Evolutionary conservation across 148 eudicot genomes (phyloP).

Genomic region (Vaccinium vitisidaea): DNA sequence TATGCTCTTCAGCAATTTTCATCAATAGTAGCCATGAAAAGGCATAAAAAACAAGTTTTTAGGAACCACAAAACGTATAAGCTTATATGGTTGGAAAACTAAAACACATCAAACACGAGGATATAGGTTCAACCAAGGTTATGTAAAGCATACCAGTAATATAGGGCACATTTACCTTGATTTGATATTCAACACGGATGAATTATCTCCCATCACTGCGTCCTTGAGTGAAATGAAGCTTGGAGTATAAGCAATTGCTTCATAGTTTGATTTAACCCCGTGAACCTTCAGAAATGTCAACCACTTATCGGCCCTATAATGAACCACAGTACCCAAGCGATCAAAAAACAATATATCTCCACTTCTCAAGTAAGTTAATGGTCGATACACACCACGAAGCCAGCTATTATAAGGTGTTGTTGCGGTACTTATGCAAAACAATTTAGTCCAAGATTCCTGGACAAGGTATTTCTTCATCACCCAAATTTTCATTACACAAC

Average conservation of each 20-base stretch:
- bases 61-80: background rate
- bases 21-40: background rate
- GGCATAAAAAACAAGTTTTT: background rate
- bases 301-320: background rate
- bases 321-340: background rate
- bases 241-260: constrained; percentile 4
- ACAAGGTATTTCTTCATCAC: constrained; percentile 20
- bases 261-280: background rate
- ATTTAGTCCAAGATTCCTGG: constrained; percentile 23
- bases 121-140: background rate
- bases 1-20: too few species aligned
- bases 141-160: background rate
- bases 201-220: background rate
- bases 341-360: background rate
- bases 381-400: background rate
- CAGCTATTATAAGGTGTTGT: background rate
- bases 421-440: constrained; percentile 6
- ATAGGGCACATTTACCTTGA: background rate
- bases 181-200: background rate
- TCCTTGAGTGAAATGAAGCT: constrained; percentile 1
- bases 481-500: constrained; percentile 23
- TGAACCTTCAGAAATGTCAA: background rate
- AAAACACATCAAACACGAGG: background rate
- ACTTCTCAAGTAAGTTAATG: background rate
- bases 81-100: background rate